phyloP scores from a whole-genome alignment of 140 eudicot species.

The Anethum foeniculum region DNA sequence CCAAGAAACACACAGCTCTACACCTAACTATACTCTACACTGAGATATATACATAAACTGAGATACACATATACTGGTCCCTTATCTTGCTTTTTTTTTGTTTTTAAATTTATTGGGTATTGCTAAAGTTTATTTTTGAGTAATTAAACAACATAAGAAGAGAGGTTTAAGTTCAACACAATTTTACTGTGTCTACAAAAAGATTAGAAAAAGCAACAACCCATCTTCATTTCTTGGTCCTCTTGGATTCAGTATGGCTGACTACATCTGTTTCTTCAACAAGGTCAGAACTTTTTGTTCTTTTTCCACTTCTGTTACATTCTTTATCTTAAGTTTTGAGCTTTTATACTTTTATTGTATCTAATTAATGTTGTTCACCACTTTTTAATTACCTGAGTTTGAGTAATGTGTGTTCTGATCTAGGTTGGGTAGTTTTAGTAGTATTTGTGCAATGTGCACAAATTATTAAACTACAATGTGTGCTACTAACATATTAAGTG shows the following conservation, averaged over 20 bases:
- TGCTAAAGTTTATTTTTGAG: not conserved
- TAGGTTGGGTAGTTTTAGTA: not conserved
- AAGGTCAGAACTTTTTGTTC: conserved; percentile 11
- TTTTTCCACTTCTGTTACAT: not conserved
- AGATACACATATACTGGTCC: not conserved
- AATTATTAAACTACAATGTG: no score
- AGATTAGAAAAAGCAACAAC: not conserved
- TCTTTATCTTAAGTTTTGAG: not conserved
- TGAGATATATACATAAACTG: no score
- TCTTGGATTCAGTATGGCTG: conserved; percentile 8
- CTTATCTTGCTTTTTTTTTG: not conserved
- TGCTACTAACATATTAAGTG: no score
- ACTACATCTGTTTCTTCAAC: conserved; percentile 7
- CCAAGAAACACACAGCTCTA: not conserved
- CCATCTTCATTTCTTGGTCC: not conserved
- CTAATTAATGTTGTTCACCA: not conserved
- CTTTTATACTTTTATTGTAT: not conserved
- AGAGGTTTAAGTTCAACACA: conserved; percentile 9
- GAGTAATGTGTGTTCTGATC: not conserved
- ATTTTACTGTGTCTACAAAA: not conserved
- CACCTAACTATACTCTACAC: not conserved
- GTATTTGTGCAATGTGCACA: not conserved
- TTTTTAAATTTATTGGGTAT: not conserved
- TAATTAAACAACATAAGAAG: not conserved
- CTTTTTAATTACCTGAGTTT: not conserved